These are phyloP conservation scores for Apodospora peruviana DNA, from an alignment of 495 filamentous ascomycete species.

Conservation along the genomic window DNA sequence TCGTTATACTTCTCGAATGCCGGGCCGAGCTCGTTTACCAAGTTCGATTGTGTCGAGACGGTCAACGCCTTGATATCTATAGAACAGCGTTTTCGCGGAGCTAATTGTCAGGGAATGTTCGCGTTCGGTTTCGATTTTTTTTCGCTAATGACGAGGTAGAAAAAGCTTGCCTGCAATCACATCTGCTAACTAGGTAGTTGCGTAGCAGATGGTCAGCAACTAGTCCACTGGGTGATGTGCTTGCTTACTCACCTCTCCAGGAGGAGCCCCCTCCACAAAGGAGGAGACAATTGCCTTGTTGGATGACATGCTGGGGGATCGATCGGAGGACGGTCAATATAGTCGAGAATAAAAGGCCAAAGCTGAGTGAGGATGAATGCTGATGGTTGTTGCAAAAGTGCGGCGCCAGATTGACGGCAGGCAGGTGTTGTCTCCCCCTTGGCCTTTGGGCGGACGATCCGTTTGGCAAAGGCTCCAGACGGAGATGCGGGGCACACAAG, in stretches of 20 bases:
- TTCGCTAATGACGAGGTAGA: too few relatives aligned
- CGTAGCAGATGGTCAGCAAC: neutral
- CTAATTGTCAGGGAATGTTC: too few relatives aligned
- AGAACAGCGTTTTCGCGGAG: too few relatives aligned
- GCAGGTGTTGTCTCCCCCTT: neutral
- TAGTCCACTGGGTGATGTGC: too few relatives aligned
- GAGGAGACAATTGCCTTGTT: constrained; percentile 63
- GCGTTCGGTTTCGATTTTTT: too few relatives aligned
- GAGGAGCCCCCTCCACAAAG: constrained; percentile 91
- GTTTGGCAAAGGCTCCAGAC: neutral
- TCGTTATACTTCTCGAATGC: constrained; percentile 96
- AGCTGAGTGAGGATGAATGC: neutral
- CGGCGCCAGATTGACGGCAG: neutral
- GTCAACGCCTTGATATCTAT: constrained; percentile 86
- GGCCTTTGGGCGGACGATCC: neutral
- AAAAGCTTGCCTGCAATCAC: constrained; percentile 70
- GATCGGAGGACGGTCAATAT: neutral
- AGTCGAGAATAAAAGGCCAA: neutral
- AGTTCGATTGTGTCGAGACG: constrained; percentile 57
- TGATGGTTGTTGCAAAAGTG: neutral
- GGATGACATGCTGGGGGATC: constrained; percentile 26
- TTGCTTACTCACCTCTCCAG: constrained; percentile 93
- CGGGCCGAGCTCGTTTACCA: constrained; percentile 65
- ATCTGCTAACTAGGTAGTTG: constrained; percentile 63
- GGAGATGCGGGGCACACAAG: neutral